These are phyloP conservation scores for Flaveria bidentis DNA, from an alignment of 129 eudicot species.

Conservation along the genomic window DNA sequence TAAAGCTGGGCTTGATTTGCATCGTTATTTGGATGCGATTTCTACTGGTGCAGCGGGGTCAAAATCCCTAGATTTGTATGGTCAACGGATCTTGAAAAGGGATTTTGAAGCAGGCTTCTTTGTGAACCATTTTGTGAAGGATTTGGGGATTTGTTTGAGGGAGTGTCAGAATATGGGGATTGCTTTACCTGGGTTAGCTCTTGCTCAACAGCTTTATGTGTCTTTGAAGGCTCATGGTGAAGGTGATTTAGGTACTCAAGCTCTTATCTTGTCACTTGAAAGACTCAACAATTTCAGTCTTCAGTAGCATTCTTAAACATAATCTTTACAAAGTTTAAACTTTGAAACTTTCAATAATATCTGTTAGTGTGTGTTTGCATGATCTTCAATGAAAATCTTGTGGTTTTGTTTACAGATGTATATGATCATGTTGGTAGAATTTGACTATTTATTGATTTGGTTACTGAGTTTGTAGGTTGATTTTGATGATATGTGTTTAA, in stretches of 20 bases:
- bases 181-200: slow-evolving; percentile 86
- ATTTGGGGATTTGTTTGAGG: slow-evolving; percentile 90
- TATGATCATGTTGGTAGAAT: background rate
- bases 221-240: slow-evolving; percentile 95
- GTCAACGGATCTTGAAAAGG: slow-evolving; percentile 76
- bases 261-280: slow-evolving; percentile 78
- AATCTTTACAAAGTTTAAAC: background rate
- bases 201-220: slow-evolving; percentile 96
- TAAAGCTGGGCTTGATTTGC: slow-evolving; percentile 68
- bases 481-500: too few species aligned
- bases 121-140: slow-evolving; percentile 95
- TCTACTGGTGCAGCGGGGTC: slow-evolving; percentile 96
- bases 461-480: background rate
- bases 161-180: slow-evolving; percentile 90
- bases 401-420: background rate
- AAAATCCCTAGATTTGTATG: slow-evolving; percentile 81
- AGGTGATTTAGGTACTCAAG: slow-evolving; percentile 94
- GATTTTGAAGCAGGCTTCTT: slow-evolving; percentile 93
- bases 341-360: background rate
- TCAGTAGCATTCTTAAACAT: background rate
- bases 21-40: slow-evolving; percentile 56
- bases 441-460: background rate
- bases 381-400: background rate
- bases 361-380: slow-evolving; percentile 13
- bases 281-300: slow-evolving; percentile 75